Percentiles rank a stretch among this genome's conserved stretches.
These are phyloP conservation scores for Hordeum marinum DNA, from an alignment of 176 grass and related monocot species.

Conservation along the genomic window DNA sequence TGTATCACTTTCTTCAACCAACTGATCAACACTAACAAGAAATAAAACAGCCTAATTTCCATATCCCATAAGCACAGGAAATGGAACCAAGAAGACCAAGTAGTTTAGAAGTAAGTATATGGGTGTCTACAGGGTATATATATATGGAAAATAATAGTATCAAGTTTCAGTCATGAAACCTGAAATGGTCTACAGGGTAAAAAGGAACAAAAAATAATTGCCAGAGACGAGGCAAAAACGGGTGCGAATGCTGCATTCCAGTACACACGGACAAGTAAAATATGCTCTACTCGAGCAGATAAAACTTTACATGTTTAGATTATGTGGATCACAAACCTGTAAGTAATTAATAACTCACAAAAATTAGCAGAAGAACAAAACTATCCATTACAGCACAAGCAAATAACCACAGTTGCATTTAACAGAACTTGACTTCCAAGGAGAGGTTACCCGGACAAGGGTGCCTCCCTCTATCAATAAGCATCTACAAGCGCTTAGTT, in stretches of 20 bases:
- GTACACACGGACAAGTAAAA: neutral
- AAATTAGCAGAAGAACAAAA: neutral
- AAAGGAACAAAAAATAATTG: neutral
- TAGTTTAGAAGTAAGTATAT: no score
- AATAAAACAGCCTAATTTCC: no score
- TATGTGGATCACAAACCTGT: neutral
- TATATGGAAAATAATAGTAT: neutral
- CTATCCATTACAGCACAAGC: neutral
- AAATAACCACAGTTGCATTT: neutral
- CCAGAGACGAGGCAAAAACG: neutral
- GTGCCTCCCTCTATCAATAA: neutral
- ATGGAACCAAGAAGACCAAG: slow-evolving; percentile 2
- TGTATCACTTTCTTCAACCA: no score
- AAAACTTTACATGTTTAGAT: neutral
- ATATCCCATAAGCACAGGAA: neutral
- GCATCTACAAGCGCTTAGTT: neutral
- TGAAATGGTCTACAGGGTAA: neutral
- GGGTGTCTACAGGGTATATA: no score
- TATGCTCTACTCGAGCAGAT: neutral
- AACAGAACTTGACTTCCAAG: neutral
- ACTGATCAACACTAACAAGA: no score
- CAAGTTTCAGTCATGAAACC: slow-evolving; percentile 10
- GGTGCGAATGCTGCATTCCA: neutral
- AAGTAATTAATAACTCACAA: neutral
- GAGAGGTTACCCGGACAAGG: neutral